Base-by-base conservation (phyloP, 1,284 basidiomycete species). In the Blastosporella zonata region DNA sequence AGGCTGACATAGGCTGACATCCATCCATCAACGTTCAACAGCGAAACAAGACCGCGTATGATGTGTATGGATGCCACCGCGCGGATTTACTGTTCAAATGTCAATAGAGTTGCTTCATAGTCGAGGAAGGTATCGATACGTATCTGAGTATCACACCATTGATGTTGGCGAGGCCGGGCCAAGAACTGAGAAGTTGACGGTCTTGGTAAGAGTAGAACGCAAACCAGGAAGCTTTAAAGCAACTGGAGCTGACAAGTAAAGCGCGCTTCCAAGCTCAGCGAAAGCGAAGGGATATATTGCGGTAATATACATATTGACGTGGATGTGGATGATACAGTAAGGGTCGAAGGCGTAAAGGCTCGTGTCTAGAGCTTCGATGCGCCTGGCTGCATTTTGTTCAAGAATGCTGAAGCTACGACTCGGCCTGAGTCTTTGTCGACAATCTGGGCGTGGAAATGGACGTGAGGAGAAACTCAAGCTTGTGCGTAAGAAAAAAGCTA, bases 301-400 rank as follows among this genome's bases (percentile, higher is more conserved):
- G 42, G 8, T 48, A 49, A 23, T 52, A 35, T 52, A 55, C 47
- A 47, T 38, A 47, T 49, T 44, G 20, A 29, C 15, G 27, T 49
- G 43, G 21, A 29, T 20, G 27, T 49, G 43, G 21, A 42, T 40
- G 37, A 40, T 42, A 49, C 36, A 31, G 40, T 48, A 51, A 22
- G 37, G 8, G 29, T 28, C 8, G 25, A 10, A 22, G 35, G 28
- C 35, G 20, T 40, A 20, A n/a, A 40, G 15, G 28, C 7, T 35
- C 21, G 47, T 39, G 35, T 41, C 33, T 55, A 65, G 38, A 65
- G 53, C 45, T 59, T 65, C 22, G 63, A 48, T 23, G 45, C 36
- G 38, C 56, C 57, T 20, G 83, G 83, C 56, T 85, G 82, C 82
- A 84, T 86, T 65, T 84, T 84, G 67, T 76, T 84, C 43, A 84